phyloP scores from a whole-genome alignment of 495 filamentous ascomycete species.

The Penicillium diatomitis region DNA sequence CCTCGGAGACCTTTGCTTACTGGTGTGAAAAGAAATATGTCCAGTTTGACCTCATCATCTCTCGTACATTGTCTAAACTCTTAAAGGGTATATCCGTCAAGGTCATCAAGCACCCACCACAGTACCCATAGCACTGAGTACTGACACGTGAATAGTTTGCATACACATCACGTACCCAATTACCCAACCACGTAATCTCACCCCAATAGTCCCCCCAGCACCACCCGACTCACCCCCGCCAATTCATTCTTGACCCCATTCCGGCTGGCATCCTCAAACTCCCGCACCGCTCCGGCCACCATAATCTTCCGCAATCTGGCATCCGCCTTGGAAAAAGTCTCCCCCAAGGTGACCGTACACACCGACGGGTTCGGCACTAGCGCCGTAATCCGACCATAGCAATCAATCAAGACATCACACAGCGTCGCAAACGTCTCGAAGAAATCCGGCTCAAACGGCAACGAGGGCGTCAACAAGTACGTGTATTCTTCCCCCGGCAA shows the following conservation, averaged over 20 bases:
- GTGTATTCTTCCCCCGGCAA: conserved; percentile 71
- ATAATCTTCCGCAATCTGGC: conserved; percentile 76
- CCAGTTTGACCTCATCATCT: background rate
- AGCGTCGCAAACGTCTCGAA: conserved; percentile 95
- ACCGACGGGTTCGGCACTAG: conserved; percentile 59
- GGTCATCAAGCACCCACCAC: too few relatives aligned
- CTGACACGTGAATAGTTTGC: too few relatives aligned
- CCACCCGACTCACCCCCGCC: conserved; percentile 73
- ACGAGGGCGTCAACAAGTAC: conserved; percentile 77
- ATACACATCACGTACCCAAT: background rate
- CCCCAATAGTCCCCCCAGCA: conserved; percentile 78
- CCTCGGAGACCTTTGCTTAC: too few relatives aligned
- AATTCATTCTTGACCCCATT: conserved; percentile 68
- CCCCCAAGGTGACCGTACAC: conserved; percentile 55
- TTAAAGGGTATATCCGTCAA: too few relatives aligned
- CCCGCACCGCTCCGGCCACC: conserved; percentile 71
- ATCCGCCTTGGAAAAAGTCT: conserved; percentile 87
- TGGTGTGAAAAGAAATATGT: conserved; percentile 7
- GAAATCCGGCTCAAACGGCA: conserved; percentile 96
- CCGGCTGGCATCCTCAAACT: conserved; percentile 85
- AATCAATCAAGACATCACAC: conserved; percentile 91
- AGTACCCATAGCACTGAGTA: too few relatives aligned
- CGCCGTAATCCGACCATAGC: conserved; percentile 67
- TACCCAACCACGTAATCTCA: conserved; percentile 24
- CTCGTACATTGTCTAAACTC: background rate